These are phyloP conservation scores for Porcisia hertigi DNA, from an alignment of 208 protist species.

Conservation along the genomic window DNA sequence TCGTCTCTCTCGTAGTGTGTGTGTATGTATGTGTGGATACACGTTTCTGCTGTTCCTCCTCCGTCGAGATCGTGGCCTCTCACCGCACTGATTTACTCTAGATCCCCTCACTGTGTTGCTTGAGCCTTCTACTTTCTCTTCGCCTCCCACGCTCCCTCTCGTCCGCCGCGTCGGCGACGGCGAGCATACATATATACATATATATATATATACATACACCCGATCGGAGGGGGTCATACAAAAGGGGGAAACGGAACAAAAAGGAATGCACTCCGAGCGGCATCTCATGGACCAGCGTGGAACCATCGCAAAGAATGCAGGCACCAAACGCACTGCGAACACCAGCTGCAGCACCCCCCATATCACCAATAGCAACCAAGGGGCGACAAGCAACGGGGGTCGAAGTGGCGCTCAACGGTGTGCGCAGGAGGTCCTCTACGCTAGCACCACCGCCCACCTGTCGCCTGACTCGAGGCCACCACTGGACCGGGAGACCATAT, in stretches of 20 bases:
- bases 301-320: not conserved
- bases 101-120: not conserved
- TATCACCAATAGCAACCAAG: not conserved
- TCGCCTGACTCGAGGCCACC: conserved; percentile 4
- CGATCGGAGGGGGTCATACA: too few relatives aligned
- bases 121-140: not conserved
- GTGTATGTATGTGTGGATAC: not conserved
- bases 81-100: not conserved
- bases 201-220: too few relatives aligned
- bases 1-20: too few relatives aligned
- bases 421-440: not conserved
- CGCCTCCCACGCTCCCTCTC: not conserved
- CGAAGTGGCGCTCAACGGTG: too few relatives aligned
- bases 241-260: too few relatives aligned
- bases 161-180: not conserved
- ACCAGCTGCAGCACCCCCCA: not conserved
- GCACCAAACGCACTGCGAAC: conserved; percentile 1
- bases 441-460: not conserved
- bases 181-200: too few relatives aligned
- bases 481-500: conserved; percentile 35
- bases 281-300: not conserved
- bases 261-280: too few relatives aligned
- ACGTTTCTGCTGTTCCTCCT: not conserved
- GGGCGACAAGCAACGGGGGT: not conserved
- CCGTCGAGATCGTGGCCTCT: not conserved